A percentile compares a stretch with the other conserved stretches of the same genome.
phyloP scores from a whole-genome alignment of 1,139 yeast species.

The Pichia sp. region DNA sequence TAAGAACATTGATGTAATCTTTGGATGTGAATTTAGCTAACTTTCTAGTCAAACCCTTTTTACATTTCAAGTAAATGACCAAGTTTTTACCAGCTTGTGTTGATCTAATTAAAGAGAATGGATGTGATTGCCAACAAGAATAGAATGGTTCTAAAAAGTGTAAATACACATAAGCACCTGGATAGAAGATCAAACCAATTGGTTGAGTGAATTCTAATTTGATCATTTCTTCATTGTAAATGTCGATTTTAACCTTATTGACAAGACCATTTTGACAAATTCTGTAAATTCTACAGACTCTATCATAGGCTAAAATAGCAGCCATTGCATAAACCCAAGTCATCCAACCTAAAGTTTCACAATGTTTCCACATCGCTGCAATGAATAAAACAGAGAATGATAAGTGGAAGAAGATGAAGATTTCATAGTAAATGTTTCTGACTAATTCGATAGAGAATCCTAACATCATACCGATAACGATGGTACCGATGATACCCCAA shows the following conservation, averaged over 20 bases:
- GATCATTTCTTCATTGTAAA: conserved; percentile 37
- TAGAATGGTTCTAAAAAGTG: conserved; percentile 25
- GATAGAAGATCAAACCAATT: conserved; percentile 19
- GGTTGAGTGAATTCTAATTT: conserved; percentile 32
- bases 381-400: conserved; percentile 36
- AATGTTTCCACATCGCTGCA: conserved; percentile 40
- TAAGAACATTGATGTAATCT: conserved; percentile 24
- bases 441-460: conserved; percentile 42
- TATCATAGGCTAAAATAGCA: conserved; percentile 38
- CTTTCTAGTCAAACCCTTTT: conserved; percentile 26
- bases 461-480: conserved; percentile 40
- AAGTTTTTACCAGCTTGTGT: conserved; percentile 16
- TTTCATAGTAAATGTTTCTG: conserved; percentile 46
- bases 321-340: conserved; percentile 43
- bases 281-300: conserved; percentile 34
- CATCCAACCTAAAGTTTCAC: conserved; percentile 40
- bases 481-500: conserved; percentile 54
- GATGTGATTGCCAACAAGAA: conserved; percentile 30
- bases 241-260: conserved; percentile 24
- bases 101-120: conserved; percentile 27
- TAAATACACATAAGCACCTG: conserved; percentile 27
- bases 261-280: conserved; percentile 38
- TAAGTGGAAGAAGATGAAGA: conserved; percentile 38
- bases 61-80: conserved; percentile 23
- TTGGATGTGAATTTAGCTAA: conserved; percentile 21